phyloP scores from a whole-genome alignment of 1,284 basidiomycete genomes.

The Leccinum angustisporum region DNA sequence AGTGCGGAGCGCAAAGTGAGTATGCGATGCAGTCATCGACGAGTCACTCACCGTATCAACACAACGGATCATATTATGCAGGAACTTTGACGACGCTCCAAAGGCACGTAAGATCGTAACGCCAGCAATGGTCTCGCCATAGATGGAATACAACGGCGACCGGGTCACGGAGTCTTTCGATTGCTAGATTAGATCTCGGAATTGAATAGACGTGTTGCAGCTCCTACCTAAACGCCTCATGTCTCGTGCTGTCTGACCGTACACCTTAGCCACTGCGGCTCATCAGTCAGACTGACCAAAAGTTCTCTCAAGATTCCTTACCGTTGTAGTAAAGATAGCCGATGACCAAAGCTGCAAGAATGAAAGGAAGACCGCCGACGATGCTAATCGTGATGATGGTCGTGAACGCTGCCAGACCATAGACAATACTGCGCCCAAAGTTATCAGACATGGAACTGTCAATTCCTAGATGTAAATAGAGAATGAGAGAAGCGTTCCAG shows the following conservation, averaged over 20 bases:
- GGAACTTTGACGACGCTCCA: slow-evolving; percentile 82
- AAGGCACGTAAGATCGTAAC: slow-evolving; percentile 86
- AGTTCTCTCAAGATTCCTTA: slow-evolving; percentile 34
- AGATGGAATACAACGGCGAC: slow-evolving; percentile 90
- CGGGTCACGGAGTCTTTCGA: slow-evolving; percentile 79
- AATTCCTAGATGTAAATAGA: slow-evolving; percentile 51
- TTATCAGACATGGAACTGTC: slow-evolving; percentile 87
- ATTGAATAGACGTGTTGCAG: neutral
- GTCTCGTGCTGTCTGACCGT: slow-evolving; percentile 84
- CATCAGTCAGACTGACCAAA: neutral
- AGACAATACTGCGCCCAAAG: slow-evolving; percentile 76
- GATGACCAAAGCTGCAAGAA: slow-evolving; percentile 60
- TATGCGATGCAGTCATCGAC: neutral
- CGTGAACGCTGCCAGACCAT: slow-evolving; percentile 55
- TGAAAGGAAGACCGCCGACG: slow-evolving; percentile 78
- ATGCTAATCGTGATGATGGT: slow-evolving; percentile 77
- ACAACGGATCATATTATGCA: slow-evolving; percentile 83
- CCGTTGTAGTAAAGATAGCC: slow-evolving; percentile 69
- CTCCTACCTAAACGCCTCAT: slow-evolving; percentile 82
- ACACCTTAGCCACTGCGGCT: slow-evolving; percentile 53
- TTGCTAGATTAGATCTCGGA: slow-evolving; percentile 1
- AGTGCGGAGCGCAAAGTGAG: neutral
- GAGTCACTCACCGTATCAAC: slow-evolving; percentile 68
- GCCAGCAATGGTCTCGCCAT: slow-evolving; percentile 89
- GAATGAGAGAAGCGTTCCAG: neutral